Evolutionary conservation across 1,284 basidiomycete species (phyloP), one percentile per base, ranked within the genome.

Genomic region (Ustilago loliicola): DNA sequence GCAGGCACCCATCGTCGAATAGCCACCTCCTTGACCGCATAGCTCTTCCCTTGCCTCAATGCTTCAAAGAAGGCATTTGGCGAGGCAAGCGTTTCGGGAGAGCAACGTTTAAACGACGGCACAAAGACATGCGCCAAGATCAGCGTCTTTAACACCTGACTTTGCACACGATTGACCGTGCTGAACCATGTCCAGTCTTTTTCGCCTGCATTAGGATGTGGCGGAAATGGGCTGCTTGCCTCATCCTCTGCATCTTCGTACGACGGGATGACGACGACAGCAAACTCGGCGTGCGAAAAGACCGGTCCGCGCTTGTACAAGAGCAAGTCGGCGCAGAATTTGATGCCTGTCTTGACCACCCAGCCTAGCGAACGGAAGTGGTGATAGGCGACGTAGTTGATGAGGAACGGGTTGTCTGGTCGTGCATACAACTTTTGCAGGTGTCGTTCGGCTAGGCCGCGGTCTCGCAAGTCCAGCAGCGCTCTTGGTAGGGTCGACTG

Each of bases 311-410:
- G 91, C 68, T 95, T 96, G 87, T 99, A 99, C 34, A 99, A 88
- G 17, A 99, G 89, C 88, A 93, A 94, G 83, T 99, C 97, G 48
- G 93, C 93, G 84, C 95, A 98, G 87, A 99, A 99, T 87, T 99
- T 99, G 88, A 97, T 92, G 2, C 97, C 97, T 27, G 91, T 91
- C 86, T 96, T 95, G 71, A 98, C 92, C 19, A 98, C 93, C 97
- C 97, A 99, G n/a, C 97, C 97, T 5, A 99, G 89, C 2, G 95
- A 95, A 23, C 96, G 91, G 85, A 94, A 99, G 87, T 99, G 95
- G 86, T 99, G 96, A 84, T 96, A 98, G 8, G 91, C 91, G 56
- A 92, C 91, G 84, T 98, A 99, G 79, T 94, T 90, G 40, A 99
- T 89, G 38, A 99, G 88, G 87, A 98, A 95, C 0, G 96, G 95